Conservation (phyloP, 768 basidiomycete genomes). For the Phylloporus scabripes region DNA sequence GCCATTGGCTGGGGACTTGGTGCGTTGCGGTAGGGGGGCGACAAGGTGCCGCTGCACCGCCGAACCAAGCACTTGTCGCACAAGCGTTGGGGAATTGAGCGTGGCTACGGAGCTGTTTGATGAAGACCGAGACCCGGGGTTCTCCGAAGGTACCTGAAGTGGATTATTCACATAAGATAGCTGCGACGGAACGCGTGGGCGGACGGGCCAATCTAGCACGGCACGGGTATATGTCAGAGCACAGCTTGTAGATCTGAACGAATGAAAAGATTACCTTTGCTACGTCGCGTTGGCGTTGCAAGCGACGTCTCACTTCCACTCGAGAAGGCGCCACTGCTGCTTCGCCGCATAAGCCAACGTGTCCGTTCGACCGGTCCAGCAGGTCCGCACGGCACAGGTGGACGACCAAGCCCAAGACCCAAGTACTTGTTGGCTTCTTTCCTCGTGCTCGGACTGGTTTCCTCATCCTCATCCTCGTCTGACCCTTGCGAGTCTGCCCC, state of each 20-base stretch:
- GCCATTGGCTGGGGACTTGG: conserved; percentile 39
- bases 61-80: conserved; percentile 26
- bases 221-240: conserved; percentile 1
- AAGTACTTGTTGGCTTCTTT: conserved; percentile 49
- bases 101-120: conserved; percentile 47
- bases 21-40: conserved; percentile 17
- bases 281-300: conserved; percentile 59
- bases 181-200: conserved; percentile 42
- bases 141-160: conserved; percentile 35
- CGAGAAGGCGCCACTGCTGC: conserved; percentile 78
- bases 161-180: conserved; percentile 42
- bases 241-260: neutral
- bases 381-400: conserved; percentile 30
- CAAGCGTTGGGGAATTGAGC: conserved; percentile 42
- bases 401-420: conserved; percentile 63
- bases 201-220: conserved; percentile 51
- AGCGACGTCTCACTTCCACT: conserved; percentile 62
- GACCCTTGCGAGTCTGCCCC: conserved; percentile 32
- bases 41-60: conserved; percentile 21
- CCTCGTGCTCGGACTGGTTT: conserved; percentile 58
- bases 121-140: conserved; percentile 53
- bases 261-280: conserved; percentile 46
- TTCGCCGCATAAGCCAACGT: conserved; percentile 66
- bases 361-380: conserved; percentile 38
- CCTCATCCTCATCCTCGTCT: conserved; percentile 59